phyloP scores from a whole-genome alignment of 1,139 yeast genomes.

The Meyerozyma sp. region DNA sequence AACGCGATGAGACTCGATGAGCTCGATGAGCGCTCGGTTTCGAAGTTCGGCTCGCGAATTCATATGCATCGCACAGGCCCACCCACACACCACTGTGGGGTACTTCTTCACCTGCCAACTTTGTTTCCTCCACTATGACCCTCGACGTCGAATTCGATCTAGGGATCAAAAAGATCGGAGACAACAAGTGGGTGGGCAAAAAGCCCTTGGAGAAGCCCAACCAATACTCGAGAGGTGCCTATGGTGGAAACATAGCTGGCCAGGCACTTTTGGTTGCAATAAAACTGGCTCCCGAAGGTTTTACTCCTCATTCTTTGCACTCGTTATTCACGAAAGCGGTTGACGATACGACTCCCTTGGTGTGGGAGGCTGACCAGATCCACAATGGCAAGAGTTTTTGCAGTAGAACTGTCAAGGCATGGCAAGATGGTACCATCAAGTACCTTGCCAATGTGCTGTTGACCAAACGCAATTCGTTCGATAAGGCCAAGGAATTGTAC shows the following conservation, averaged over 20 bases:
- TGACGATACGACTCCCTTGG: constrained; percentile 10
- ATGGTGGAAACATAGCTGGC: constrained; percentile 38
- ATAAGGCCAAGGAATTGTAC: constrained; percentile 18
- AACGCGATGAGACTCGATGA: no score
- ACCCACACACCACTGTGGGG: constrained; percentile 1
- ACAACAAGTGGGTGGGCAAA: constrained; percentile 20
- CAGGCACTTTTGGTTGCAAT: constrained; percentile 38
- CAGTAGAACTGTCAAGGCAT: constrained; percentile 54
- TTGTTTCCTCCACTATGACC: constrained; percentile 1
- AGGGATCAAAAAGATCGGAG: constrained; percentile 19
- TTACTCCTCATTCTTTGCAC: constrained; percentile 39
- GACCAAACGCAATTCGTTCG: constrained; percentile 28
- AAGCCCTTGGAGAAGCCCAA: constrained; percentile 31
- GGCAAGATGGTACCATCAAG: constrained; percentile 46
- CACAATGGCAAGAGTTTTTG: constrained; percentile 56
- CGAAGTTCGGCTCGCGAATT: background rate
- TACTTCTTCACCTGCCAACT: background rate
- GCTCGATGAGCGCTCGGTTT: no score
- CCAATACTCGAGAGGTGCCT: constrained; percentile 30
- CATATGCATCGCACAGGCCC: background rate
- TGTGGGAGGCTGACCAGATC: constrained; percentile 18
- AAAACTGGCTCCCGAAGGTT: constrained; percentile 23
- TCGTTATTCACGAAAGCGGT: constrained; percentile 35
- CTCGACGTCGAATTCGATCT: constrained; percentile 12
- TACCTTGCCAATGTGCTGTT: constrained; percentile 54